Base-by-base conservation (phyloP, 257 asterid genomes). In the Scutellaria minor region DNA sequence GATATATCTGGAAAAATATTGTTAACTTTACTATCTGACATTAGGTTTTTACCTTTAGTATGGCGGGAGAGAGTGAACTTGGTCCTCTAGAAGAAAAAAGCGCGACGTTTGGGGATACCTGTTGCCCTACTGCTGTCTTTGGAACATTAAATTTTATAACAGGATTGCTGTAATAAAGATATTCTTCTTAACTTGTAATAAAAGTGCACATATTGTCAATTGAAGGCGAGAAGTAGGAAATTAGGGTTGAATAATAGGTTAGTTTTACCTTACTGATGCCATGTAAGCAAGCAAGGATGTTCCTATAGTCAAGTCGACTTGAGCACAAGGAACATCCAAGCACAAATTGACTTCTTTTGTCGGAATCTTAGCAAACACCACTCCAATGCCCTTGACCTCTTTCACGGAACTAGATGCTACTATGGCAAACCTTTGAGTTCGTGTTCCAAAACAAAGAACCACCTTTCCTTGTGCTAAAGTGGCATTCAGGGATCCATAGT, bases 41-140 rank as follows among this genome's bases (percentile, higher is more conserved):
- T 9, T 68, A 20, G 40, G 4, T 14, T 59, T 14, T 66, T 75
- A 78, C 83, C 83, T 82, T 78, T 7, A 76, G 72, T 11, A 82
- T 78, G 3, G 80, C 51, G 40, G 82, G 80, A 55, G 80, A 76
- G 40, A 79, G 76, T 10, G 86, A 79, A 66, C 76, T 82, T 8
- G 83, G 86, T 8, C 86, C 82, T 76, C 84, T 37, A 53, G 86
- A 82, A 46, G 86, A 82, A 52, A 82, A 76, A n/a, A 79, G 64
- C 41, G 80, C 84, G 9, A 79, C 82, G 46, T 70, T 56, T 22
- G 84, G 84, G 50, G 84, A 76, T 7, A 57, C 70, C 65, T 72
- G 77, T 57, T 64, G 62, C 56, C 86, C 86, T 57, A 72, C 54
- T 24, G 57, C 72, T 18, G 86, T 82, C 76, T 65, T 82, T 66